These are phyloP conservation scores for Termitomyces bulborhizus DNA, from an alignment of 768 basidiomycete species.

Conservation along the genomic window DNA sequence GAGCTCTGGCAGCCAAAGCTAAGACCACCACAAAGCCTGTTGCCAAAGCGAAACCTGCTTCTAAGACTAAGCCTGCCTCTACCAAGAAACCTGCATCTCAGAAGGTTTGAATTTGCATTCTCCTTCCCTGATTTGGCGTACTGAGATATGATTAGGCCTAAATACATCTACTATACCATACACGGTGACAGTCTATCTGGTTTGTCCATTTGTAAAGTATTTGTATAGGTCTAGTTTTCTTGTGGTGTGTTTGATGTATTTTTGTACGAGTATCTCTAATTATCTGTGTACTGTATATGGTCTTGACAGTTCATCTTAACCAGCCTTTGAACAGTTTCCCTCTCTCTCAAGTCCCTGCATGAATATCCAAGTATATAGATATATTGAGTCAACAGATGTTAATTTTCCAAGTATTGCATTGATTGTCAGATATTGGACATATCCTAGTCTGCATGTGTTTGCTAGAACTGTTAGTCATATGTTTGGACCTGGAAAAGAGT, in stretches of 20 bases:
- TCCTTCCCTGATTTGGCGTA: not conserved
- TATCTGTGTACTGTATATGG: not conserved
- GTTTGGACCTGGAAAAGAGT: conserved; percentile 7
- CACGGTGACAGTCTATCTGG: not conserved
- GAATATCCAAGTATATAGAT: not conserved
- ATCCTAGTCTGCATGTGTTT: not conserved
- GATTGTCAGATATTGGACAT: not conserved
- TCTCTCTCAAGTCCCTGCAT: not conserved
- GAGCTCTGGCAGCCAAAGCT: conserved; percentile 14
- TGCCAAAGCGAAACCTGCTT: conserved; percentile 20
- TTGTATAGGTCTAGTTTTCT: not conserved
- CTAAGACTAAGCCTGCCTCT: conserved; percentile 22
- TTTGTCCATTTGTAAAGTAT: not conserved
- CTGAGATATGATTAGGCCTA: not conserved
- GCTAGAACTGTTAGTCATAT: not conserved
- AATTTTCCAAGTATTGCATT: not conserved
- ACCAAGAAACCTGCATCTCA: conserved; percentile 17
- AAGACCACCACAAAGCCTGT: conserved; percentile 18
- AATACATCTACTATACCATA: not conserved
- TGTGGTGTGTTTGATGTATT: not conserved
- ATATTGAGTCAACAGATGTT: not conserved
- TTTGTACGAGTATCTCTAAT: not conserved
- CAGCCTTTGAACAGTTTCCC: not conserved
- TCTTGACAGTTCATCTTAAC: not conserved
- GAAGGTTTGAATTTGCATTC: conserved; percentile 10